A percentile compares a stretch with the other conserved stretches of the same genome.
These are phyloP conservation scores for Elongisporangium undulatum DNA, from an alignment of 352 stramenopile species.

Conservation along the genomic window DNA sequence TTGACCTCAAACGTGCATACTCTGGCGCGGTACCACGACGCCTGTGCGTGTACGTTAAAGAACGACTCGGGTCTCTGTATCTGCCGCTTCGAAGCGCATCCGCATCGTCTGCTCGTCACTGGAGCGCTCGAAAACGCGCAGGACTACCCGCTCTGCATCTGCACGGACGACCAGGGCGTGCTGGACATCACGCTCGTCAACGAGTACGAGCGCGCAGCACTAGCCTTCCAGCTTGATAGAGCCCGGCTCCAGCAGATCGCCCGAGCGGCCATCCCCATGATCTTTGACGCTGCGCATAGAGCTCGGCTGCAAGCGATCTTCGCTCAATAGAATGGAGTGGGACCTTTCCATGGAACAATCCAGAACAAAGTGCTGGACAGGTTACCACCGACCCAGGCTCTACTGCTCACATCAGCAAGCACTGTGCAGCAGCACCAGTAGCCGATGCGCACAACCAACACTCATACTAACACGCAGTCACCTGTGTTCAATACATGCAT, in stretches of 20 bases:
- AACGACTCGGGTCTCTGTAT: conserved; percentile 46
- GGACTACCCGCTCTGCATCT: conserved; percentile 84
- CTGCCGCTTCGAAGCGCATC: conserved; percentile 78
- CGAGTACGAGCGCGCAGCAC: conserved; percentile 81
- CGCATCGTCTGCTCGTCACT: conserved; percentile 58
- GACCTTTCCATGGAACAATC: background rate
- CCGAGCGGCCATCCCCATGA: conserved; percentile 33
- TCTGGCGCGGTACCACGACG: conserved; percentile 66
- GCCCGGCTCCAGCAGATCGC: conserved; percentile 37
- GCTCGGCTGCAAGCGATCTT: background rate
- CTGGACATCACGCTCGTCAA: conserved; percentile 87
- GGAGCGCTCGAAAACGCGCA: conserved; percentile 7
- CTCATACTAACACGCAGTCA: background rate
- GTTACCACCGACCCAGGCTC: background rate
- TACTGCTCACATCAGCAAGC: background rate
- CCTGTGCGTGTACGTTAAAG: conserved; percentile 30
- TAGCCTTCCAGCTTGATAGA: conserved; percentile 69
- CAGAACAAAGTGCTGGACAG: background rate
- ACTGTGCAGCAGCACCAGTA: too few relatives aligned
- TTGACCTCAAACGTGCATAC: conserved; percentile 94
- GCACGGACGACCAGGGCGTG: conserved; percentile 92
- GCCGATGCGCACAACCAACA: too few relatives aligned
- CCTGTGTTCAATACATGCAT: background rate
- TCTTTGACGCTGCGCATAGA: conserved; percentile 37
- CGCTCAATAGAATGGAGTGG: background rate